These are phyloP conservation scores for Quercus phellos DNA, from an alignment of 331 rosid species.

Conservation along the genomic window DNA sequence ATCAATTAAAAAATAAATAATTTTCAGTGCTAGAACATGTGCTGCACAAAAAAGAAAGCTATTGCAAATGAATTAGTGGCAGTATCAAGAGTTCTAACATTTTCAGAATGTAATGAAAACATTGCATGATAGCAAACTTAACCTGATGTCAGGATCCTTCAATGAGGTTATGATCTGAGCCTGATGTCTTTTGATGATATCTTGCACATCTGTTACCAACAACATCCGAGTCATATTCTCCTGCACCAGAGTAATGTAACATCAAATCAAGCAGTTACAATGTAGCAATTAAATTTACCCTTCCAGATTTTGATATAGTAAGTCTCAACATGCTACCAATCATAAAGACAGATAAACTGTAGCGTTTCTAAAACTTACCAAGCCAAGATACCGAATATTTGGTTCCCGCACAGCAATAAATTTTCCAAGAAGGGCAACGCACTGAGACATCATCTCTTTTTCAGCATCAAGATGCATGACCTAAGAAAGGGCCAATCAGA, in stretches of 20 bases:
- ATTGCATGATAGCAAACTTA: slow-evolving; percentile 9
- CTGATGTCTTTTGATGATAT: slow-evolving; percentile 94
- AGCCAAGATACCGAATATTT: slow-evolving; percentile 94
- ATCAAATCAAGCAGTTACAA: slow-evolving; percentile 16
- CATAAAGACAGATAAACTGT: neutral
- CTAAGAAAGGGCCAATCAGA: slow-evolving; percentile 43
- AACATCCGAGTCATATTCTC: slow-evolving; percentile 98
- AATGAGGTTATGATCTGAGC: slow-evolving; percentile 98
- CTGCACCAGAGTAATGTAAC: slow-evolving; percentile 47
- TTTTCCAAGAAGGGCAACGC: slow-evolving; percentile 98
- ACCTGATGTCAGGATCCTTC: slow-evolving; percentile 99
- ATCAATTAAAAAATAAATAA: neutral
- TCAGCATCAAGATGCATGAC: slow-evolving; percentile 99
- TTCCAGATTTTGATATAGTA: slow-evolving; percentile 12
- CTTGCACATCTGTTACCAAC: slow-evolving; percentile 99
- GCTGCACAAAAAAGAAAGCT: neutral
- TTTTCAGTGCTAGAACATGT: neutral
- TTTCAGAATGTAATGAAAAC: slow-evolving; percentile 16
- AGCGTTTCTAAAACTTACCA: slow-evolving; percentile 51
- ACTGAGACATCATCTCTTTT: slow-evolving; percentile 99
- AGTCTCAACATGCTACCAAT: neutral
- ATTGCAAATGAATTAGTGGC: neutral
- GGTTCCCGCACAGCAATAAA: slow-evolving; percentile 99
- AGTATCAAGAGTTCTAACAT: slow-evolving; percentile 11
- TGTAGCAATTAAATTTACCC: slow-evolving; percentile 11